Evolutionary conservation across 371 early-diverging fungal genomes (phyloP), one percentile per base, ranked within the genome.

Genomic region (Apophysomyces variabilis): DNA sequence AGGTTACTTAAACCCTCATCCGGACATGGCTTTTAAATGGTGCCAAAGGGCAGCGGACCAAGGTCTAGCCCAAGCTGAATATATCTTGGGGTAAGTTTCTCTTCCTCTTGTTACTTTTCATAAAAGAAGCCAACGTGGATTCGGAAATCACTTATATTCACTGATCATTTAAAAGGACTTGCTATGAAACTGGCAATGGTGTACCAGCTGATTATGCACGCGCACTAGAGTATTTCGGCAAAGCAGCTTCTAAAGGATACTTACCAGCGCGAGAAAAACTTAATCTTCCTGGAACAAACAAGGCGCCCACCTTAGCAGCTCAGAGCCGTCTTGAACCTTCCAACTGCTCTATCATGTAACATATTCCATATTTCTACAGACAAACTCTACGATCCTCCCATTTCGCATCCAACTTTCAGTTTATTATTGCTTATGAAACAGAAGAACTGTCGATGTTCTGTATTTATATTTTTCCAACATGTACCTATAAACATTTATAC

Each of bases 21-120:
- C 74, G 6, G 62, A 65, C 4, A 43, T 69, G 9, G 80, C 83
- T 0, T 73, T 69, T 60, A 71, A 73, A 41, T 82, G 83, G 83
- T 82, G 83, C 45, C 61, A 69, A 11, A 61, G 71, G 7, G 78
- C 77, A 18, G 70, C 83, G 26, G 74, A 73, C 26, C 65, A 68
- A 11, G 80, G 77, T 0, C 60, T 70, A 38, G 66, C 63, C 57
- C 57, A 68, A 18, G 83, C 83, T 3, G 78, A 79, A 57, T 82
- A 72, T 64, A 65, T 61, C 6, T 38, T 82, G 39, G 83, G 83
- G 83, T 82, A 77, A 57, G 36, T 56, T 56, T n/a, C 56, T 56
- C 3, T 35, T 56, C 12, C 12, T 56, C n/a, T 21, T 58, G n/a
- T 58, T 38, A 0, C 39, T 41, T 41, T n/a, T 38, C n/a, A 11